These are phyloP conservation scores for Thuidium tamariscinum DNA, from an alignment of 225 moss, liverwort and hornwort genomes.

Conservation along the genomic window DNA sequence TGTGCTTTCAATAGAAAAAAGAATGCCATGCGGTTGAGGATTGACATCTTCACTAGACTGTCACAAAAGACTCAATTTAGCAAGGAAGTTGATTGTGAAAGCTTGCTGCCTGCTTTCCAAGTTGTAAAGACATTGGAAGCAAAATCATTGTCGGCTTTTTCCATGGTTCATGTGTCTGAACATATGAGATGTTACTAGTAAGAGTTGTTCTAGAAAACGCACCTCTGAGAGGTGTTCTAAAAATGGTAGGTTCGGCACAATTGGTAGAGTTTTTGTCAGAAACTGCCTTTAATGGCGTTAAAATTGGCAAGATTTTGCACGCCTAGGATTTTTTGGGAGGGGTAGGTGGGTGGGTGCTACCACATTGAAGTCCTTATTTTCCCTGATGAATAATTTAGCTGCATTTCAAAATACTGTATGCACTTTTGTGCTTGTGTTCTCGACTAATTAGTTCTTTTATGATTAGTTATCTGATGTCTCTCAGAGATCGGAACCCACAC, in stretches of 20 bases:
- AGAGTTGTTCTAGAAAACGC: neutral
- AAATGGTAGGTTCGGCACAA: too few species aligned
- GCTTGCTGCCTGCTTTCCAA: neutral
- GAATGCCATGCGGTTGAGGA: neutral
- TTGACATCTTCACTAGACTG: neutral
- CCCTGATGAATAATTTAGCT: neutral
- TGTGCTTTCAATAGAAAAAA: neutral
- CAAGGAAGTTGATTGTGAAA: neutral
- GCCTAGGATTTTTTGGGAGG: neutral
- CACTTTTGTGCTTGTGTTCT: neutral
- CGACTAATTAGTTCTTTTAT: neutral
- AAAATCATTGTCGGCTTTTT: neutral
- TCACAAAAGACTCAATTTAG: neutral
- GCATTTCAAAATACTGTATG: neutral
- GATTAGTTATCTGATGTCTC: neutral
- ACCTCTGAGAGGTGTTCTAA: neutral
- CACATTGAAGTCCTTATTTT: neutral
- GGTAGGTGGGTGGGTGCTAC: neutral
- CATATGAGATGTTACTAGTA: neutral
- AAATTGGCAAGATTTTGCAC: neutral
- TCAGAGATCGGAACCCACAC: neutral
- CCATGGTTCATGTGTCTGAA: neutral
- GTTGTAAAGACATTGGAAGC: neutral
- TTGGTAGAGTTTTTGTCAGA: neutral
- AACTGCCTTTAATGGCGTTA: neutral